Evolutionary conservation across 768 basidiomycete genomes (phyloP), one percentile per base, ranked within the genome.

Genomic region (Wakefieldia striispora): DNA sequence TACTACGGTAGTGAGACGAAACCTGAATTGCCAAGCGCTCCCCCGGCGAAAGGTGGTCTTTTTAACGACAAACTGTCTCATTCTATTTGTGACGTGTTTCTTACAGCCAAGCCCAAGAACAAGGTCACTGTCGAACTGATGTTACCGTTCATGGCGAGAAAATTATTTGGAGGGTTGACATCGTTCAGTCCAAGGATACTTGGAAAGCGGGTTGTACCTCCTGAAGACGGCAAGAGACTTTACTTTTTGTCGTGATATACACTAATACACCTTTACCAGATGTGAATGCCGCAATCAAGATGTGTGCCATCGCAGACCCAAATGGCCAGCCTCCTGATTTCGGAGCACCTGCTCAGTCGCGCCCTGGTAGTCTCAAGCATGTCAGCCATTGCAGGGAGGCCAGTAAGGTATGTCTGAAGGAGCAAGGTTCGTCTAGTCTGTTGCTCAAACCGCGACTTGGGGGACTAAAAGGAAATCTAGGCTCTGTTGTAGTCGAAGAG

Each of bases 341-440:
- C 8, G 27, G n/a, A 3, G 7, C 12, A 24, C 27, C 27, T 3
- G 26, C 23, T 27, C 46, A 29, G 36, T 26, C 14, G 9, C 19
- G 23, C 2, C 20, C 21, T 2, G 1, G 10, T 3, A 9, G 16
- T 13, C 4, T 19, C 24, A 43, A 39, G 45, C 17, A 19, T 17
- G 27, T 13, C 13, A 46, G 47, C 17, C 37, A 38, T 14, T 57
- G 56, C 16, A 59, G 46, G 39, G 33, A 38, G 24, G 57, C 47
- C 2, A 27, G 45, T 12, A 33, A 20, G 9, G 49, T 59, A 16
- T 37, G 2, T 17, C 41, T 57, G 0, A 36, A 14, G 23, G 36
- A 45, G 23, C 37, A 23, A 37, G 16, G 56, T 57, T n/a, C 3
- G 56, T 46, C 17, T 26, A 2, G 17, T 33, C 13, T 26, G 16